Evolutionary conservation across 2,329 filamentous ascomycete species (phyloP).

Genomic region (Corniculantispora saksenae): DNA sequence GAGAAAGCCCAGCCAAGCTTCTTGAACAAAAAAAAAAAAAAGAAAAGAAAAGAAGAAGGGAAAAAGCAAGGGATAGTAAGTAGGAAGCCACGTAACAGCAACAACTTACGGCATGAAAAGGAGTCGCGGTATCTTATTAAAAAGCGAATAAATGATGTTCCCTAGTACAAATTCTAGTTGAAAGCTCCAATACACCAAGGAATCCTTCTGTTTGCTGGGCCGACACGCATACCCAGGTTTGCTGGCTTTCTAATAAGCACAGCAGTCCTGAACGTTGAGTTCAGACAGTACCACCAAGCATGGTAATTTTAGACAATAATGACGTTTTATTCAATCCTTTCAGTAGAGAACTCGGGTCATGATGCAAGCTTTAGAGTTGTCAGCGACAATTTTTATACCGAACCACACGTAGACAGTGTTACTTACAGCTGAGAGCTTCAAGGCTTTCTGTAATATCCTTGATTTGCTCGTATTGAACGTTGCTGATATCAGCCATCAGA

Average conservation of each 20-base stretch:
- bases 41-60: not conserved
- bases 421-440: slow-evolving; percentile 76
- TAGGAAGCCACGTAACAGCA: not conserved
- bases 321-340: slow-evolving; percentile 2
- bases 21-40: not conserved
- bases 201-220: not conserved
- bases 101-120: not conserved
- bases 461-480: slow-evolving; percentile 77
- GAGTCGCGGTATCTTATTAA: not conserved
- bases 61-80: not conserved
- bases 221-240: not conserved
- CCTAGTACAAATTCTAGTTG: not conserved
- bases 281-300: not conserved
- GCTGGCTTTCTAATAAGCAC: not conserved
- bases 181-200: not conserved
- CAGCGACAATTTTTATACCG: not conserved
- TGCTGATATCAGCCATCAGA: slow-evolving; percentile 95
- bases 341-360: slow-evolving; percentile 51
- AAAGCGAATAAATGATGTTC: not conserved
- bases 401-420: not conserved
- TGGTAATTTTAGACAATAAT: not conserved
- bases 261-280: slow-evolving; percentile 14
- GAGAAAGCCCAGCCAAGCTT: not conserved
- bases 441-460: slow-evolving; percentile 82
- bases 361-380: slow-evolving; percentile 40